phyloP scores from a whole-genome alignment of 2,329 filamentous ascomycete species.

The Chaetoscypha palmicola region DNA sequence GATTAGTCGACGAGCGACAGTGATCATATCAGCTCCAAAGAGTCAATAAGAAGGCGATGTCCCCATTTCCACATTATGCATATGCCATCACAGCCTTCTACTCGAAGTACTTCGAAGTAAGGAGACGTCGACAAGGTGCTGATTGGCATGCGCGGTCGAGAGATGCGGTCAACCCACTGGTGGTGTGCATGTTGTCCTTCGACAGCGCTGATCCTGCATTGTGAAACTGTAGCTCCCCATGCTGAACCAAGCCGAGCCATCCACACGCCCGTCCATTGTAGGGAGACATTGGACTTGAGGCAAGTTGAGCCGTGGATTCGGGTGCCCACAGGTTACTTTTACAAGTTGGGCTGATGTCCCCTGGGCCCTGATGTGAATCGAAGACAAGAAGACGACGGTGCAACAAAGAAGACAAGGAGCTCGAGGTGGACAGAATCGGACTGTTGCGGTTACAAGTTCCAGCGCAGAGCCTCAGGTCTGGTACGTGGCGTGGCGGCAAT shows the following conservation, averaged over 20 bases:
- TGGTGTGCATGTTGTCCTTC: neutral
- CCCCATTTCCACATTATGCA: neutral
- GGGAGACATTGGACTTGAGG: neutral
- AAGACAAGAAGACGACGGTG: too few species aligned
- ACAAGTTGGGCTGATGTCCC: neutral
- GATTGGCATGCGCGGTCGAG: too few species aligned
- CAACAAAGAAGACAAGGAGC: too few species aligned
- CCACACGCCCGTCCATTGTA: neutral
- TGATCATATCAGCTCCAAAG: neutral
- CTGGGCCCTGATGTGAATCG: too few species aligned
- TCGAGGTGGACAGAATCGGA: too few species aligned
- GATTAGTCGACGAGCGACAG: neutral
- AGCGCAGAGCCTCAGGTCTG: conserved; percentile 3
- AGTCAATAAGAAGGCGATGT: neutral
- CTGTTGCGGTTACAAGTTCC: too few species aligned
- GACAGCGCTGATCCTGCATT: neutral
- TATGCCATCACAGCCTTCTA: too few species aligned
- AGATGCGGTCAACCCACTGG: neutral
- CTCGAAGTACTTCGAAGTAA: too few species aligned
- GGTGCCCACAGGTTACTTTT: neutral
- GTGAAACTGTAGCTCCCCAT: conserved; percentile 1
- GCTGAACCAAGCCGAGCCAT: neutral
- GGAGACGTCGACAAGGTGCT: too few species aligned
- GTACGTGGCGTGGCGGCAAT: conserved; percentile 1
- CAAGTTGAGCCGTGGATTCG: conserved; percentile 5